These are phyloP conservation scores for Luffa acutangula DNA, from an alignment of 306 rosid species.

Conservation along the genomic window DNA sequence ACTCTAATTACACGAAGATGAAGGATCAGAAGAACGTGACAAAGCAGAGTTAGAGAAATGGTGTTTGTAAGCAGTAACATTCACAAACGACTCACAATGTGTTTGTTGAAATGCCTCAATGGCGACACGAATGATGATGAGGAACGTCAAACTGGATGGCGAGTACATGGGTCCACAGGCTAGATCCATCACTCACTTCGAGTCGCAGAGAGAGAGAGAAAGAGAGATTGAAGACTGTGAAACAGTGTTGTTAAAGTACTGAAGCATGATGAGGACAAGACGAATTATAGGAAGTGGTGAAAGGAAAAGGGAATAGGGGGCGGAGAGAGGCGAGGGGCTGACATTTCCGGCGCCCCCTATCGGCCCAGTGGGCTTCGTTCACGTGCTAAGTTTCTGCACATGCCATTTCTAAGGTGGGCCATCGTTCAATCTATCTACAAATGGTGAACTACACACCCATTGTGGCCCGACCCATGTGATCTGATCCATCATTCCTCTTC, in stretches of 20 bases:
- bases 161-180: background rate
- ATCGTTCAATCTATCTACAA: background rate
- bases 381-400: conserved; percentile 5
- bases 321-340: background rate
- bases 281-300: conserved; percentile 1
- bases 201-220: background rate
- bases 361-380: conserved; percentile 9
- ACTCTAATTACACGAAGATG: background rate
- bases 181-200: conserved; percentile 1
- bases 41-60: background rate
- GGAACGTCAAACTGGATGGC: background rate
- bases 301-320: background rate
- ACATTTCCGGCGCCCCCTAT: background rate
- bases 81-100: background rate
- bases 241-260: conserved; percentile 1
- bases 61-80: background rate
- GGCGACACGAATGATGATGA: background rate
- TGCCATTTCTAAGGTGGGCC: conserved; percentile 6
- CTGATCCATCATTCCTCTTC: background rate
- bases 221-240: conserved; percentile 1
- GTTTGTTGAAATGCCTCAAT: background rate
- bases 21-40: background rate
- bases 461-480: conserved; percentile 10
- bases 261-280: conserved; percentile 6
- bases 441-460: background rate